phyloP scores from a whole-genome alignment of 306 rosid species.

The Fagus crenata region DNA sequence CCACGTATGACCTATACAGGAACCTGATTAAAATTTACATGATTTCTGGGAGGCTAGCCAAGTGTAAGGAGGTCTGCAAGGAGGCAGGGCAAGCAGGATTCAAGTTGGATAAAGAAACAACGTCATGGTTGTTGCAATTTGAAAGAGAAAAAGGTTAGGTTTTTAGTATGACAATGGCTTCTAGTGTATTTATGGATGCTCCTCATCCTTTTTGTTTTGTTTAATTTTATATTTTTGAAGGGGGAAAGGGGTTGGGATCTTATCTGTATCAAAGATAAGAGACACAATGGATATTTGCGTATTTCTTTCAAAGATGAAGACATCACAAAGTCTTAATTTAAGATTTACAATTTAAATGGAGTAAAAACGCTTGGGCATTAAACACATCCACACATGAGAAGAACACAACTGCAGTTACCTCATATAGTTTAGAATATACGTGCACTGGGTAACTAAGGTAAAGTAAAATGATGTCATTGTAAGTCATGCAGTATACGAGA shows the following conservation, averaged over 20 bases:
- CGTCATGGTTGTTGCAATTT: conserved; percentile 31
- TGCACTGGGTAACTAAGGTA: not conserved
- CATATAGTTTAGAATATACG: not conserved
- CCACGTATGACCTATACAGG: conserved; percentile 57
- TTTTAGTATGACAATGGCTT: not conserved
- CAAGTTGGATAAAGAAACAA: conserved; percentile 48
- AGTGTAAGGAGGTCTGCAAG: conserved; percentile 62
- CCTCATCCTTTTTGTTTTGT: not conserved
- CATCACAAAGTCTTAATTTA: not conserved
- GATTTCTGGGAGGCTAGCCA: conserved; percentile 71
- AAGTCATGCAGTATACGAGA: too few species aligned
- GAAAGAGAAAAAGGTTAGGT: conserved; percentile 22
- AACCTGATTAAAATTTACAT: conserved; percentile 63
- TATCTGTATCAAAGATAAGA: not conserved
- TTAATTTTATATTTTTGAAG: too few species aligned
- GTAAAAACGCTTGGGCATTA: not conserved
- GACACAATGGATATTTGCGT: not conserved
- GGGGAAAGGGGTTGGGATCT: not conserved
- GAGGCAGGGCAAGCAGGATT: conserved; percentile 74
- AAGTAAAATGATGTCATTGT: not conserved
- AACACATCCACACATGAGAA: not conserved
- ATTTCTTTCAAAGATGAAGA: not conserved
- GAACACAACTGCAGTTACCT: not conserved
- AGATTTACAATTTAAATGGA: not conserved
- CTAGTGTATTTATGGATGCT: not conserved